Conservation (phyloP, 1,139 yeast species). For the Candida glucosophila region DNA sequence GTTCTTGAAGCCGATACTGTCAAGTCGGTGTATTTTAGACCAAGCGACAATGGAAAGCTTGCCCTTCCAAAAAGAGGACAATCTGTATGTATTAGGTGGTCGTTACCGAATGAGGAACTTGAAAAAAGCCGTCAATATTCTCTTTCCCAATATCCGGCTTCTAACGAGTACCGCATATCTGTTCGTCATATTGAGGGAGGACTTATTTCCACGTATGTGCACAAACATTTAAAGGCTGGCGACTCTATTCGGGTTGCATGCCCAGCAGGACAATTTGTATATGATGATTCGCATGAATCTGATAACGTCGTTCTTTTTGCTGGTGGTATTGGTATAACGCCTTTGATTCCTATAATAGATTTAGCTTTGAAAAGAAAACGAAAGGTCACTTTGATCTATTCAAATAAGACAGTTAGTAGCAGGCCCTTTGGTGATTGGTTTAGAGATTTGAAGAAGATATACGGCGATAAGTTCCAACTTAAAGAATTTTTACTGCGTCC, state of each 20-base stretch:
- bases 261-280: slow-evolving; percentile 50
- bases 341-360: slow-evolving; percentile 45
- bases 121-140: slow-evolving; percentile 47
- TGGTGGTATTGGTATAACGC: slow-evolving; percentile 68
- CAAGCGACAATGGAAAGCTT: slow-evolving; percentile 32
- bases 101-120: slow-evolving; percentile 17
- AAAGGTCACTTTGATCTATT: slow-evolving; percentile 20
- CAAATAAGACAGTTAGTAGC: slow-evolving; percentile 14
- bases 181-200: slow-evolving; percentile 42
- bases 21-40: slow-evolving; percentile 44
- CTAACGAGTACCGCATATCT: slow-evolving; percentile 41
- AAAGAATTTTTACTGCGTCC: slow-evolving; percentile 14
- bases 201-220: slow-evolving; percentile 45
- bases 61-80: slow-evolving; percentile 46
- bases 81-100: slow-evolving; percentile 47
- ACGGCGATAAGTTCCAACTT: slow-evolving; percentile 12
- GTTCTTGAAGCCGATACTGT: slow-evolving; percentile 39
- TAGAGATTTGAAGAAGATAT: slow-evolving; percentile 8
- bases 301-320: slow-evolving; percentile 32
- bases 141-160: slow-evolving; percentile 24
- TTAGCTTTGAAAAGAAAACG: slow-evolving; percentile 20
- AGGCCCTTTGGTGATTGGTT: slow-evolving; percentile 23
- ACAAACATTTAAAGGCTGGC: slow-evolving; percentile 41
- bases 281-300: slow-evolving; percentile 16
- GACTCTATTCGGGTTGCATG: slow-evolving; percentile 44